phyloP scores from a whole-genome alignment of 106 monocot genomes.

The Acorus calamus region DNA sequence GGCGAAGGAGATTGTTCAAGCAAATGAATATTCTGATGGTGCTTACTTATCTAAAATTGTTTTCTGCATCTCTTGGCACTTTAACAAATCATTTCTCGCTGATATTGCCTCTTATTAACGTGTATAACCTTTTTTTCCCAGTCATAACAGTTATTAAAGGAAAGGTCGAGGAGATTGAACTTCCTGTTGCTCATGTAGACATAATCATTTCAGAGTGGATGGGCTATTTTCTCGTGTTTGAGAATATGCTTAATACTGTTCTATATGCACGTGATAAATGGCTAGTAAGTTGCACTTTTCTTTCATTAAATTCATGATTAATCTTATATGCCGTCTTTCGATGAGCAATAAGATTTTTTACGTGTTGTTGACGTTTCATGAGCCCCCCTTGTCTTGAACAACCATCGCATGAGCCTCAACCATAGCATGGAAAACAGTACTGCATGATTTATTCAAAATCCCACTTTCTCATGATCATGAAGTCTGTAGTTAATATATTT shows the following conservation, averaged over 20 bases:
- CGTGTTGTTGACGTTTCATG: too few species aligned
- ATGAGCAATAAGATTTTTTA: too few species aligned
- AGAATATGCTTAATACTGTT: conserved; percentile 94
- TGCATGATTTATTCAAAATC: too few species aligned
- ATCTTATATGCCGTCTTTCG: too few species aligned
- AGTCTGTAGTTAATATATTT: neutral
- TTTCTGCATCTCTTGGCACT: neutral
- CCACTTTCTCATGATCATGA: too few species aligned
- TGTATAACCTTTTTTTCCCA: conserved; percentile 11
- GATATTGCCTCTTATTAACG: too few species aligned
- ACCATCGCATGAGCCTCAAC: too few species aligned
- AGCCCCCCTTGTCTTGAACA: too few species aligned
- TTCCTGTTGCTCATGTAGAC: conserved; percentile 73
- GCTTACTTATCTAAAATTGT: conserved; percentile 6
- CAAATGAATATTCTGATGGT: conserved; percentile 86
- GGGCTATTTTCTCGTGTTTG: conserved; percentile 92
- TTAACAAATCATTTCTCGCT: too few species aligned
- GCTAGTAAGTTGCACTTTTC: conserved; percentile 55
- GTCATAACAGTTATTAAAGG: conserved; percentile 87
- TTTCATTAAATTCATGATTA: neutral
- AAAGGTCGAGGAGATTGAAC: conserved; percentile 82
- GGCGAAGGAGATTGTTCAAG: conserved; percentile 85
- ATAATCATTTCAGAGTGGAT: conserved; percentile 92
- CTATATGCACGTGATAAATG: conserved; percentile 94
- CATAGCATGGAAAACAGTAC: too few species aligned